These are phyloP conservation scores for Garcia nutans DNA, from an alignment of 345 rosid species.

Conservation along the genomic window DNA sequence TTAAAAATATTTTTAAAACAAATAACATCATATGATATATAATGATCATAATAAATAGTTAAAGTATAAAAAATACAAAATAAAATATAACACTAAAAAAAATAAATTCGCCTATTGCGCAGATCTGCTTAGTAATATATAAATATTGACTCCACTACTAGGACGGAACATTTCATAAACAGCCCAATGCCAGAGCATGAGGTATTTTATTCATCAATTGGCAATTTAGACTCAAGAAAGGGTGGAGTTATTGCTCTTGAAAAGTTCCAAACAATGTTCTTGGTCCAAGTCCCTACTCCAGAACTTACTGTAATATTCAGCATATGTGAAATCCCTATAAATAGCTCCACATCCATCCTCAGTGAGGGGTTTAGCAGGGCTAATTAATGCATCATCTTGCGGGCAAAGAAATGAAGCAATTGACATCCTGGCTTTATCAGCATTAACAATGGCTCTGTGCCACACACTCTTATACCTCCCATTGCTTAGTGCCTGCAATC, in stretches of 20 bases:
- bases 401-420: constrained; percentile 83
- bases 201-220: too few species aligned
- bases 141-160: too few species aligned
- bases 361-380: constrained; percentile 49
- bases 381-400: constrained; percentile 52
- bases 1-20: too few species aligned
- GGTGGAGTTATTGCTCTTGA: constrained; percentile 35
- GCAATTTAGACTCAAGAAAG: too few species aligned
- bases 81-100: too few species aligned
- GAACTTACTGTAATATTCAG: constrained; percentile 78
- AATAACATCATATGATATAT: too few species aligned
- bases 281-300: constrained; percentile 90
- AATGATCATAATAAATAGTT: too few species aligned
- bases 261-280: constrained; percentile 78
- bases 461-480: constrained; percentile 86
- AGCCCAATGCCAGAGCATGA: too few species aligned
- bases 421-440: constrained; percentile 61
- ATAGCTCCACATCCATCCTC: constrained; percentile 44
- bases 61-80: too few species aligned
- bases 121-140: too few species aligned
- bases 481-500: constrained; percentile 70
- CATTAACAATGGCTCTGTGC: constrained; percentile 78
- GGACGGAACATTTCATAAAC: too few species aligned
- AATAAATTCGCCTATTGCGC: too few species aligned
- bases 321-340: constrained; percentile 75